Evolutionary conservation across 768 basidiomycete genomes (phyloP).

Genomic region (Phlebiopsis flavidoalba): DNA sequence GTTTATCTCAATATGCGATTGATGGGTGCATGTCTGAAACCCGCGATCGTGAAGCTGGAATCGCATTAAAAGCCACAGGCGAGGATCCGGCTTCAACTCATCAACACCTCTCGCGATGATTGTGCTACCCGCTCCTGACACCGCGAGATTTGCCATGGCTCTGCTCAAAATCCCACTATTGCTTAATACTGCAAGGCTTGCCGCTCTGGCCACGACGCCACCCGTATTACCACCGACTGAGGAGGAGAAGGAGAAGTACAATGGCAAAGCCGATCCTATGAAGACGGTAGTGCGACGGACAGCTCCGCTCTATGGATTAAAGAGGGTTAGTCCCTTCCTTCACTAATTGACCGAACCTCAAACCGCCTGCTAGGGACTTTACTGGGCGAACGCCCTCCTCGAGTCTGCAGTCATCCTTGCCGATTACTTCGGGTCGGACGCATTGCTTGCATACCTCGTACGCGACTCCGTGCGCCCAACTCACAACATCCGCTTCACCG

Average conservation of each 20-base stretch:
- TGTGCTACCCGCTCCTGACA: no score
- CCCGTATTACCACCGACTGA: background rate
- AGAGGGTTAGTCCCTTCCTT: background rate
- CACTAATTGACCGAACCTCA: background rate
- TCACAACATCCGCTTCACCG: background rate
- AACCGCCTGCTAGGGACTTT: background rate
- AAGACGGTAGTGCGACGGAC: background rate
- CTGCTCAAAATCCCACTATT: background rate
- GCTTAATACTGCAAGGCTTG: background rate
- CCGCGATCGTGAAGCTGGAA: no score
- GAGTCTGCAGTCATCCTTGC: constrained; percentile 2
- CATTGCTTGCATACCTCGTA: background rate
- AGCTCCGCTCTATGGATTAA: background rate
- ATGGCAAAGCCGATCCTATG: background rate
- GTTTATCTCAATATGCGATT: no score
- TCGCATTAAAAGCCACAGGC: no score
- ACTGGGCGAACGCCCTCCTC: background rate
- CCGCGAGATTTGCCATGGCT: background rate
- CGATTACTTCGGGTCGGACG: background rate
- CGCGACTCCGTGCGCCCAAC: background rate
- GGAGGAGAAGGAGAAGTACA: constrained; percentile 1
- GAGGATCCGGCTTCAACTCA: no score
- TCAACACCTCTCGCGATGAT: no score
- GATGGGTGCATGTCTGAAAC: no score
- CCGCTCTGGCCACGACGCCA: background rate